Evolutionary conservation across 805 yeast genomes (phyloP), one percentile per base, ranked within the genome.

Genomic region (Suhomyces sp.): DNA sequence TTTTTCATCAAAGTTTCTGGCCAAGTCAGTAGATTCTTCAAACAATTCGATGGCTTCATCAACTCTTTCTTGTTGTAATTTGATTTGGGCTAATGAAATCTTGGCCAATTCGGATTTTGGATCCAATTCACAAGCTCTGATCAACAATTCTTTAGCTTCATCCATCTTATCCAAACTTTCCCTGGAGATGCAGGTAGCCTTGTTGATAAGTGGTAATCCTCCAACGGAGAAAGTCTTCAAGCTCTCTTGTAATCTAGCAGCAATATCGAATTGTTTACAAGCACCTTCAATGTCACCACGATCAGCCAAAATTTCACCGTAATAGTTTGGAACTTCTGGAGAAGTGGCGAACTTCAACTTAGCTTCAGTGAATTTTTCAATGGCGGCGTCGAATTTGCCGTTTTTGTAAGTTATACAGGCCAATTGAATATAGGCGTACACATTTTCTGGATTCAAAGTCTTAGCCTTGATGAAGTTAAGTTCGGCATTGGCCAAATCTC

Each of bases 281-380:
- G 98, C 96, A 42, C 75, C 82, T 19, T 60, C 73, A 38, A 76
- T 65, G 50, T 85, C 87, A 56, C 83, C 83, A 51, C 75, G 75
- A 58, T 91, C 97, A 44, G 86, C 81, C 53, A 91, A 73, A 33
- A 91, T 82, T 69, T 93, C 98, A 55, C 98, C 98, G 57, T 81
- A 88, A 65, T 88, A 93, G 70, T 88, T 90, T 68, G 93, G 95
- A 50, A 88, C 83, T 62, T 88, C 96, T 37, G 98, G 87, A 35
- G 84, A 76, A 16, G 90, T 76, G 49, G 96, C 90, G 77, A 87
- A 87, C 59, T 74, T 74, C 59, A 73, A 70, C 54, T 76, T 79
- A 23, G 91, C 88, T 42, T 74, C 80, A 42, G 75, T 72, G 65
- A 88, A 88, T 40, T 74, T 65, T 46, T 74, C 72, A 56, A 77